Percentiles rank a stretch among this genome's conserved stretches.
phyloP scores from a whole-genome alignment of 2,329 filamentous ascomycete genomes.

The Diplocarpon rosae region DNA sequence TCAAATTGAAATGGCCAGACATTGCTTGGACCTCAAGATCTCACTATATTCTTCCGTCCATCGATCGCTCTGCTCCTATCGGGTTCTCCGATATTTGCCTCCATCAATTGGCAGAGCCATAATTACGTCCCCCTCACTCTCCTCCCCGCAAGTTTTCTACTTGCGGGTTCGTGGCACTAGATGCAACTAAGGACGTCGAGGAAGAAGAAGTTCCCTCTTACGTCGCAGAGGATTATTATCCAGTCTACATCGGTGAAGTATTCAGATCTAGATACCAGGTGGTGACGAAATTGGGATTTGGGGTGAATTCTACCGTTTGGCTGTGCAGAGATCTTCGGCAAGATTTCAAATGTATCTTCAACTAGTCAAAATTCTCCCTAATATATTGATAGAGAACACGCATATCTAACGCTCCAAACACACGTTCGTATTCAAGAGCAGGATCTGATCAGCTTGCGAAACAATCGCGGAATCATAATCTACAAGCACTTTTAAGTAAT shows the following conservation, averaged over 20 bases:
- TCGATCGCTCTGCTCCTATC: slow-evolving; percentile 10
- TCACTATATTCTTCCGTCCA: too few species aligned
- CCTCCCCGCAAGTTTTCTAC: slow-evolving; percentile 13
- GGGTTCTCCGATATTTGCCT: slow-evolving; percentile 12
- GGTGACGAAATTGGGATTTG: slow-evolving; percentile 1
- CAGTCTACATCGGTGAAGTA: slow-evolving; percentile 1
- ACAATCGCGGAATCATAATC: slow-evolving; percentile 31
- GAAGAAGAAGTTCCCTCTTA: slow-evolving; percentile 14
- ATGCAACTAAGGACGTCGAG: slow-evolving; percentile 11
- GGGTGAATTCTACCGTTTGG: slow-evolving; percentile 1
- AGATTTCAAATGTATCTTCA: background rate
- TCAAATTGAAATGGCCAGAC: slow-evolving; percentile 11
- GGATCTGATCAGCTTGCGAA: slow-evolving; percentile 21
- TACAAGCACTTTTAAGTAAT: slow-evolving; percentile 30
- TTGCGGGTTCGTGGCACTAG: slow-evolving; percentile 13
- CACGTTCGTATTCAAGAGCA: slow-evolving; percentile 11
- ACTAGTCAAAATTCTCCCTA: background rate
- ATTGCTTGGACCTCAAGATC: slow-evolving; percentile 9
- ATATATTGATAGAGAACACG: slow-evolving; percentile 5
- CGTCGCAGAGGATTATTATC: slow-evolving; percentile 7
- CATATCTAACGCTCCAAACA: slow-evolving; percentile 16
- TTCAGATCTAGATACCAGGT: slow-evolving; percentile 2
- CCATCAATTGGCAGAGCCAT: slow-evolving; percentile 13
- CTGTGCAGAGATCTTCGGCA: background rate
- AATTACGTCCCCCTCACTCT: slow-evolving; percentile 7